These are phyloP conservation scores for bread wheat (Triticum aestivum) DNA, from an alignment of 176 grass and related monocot genomes.

Conservation along the genomic window DNA sequence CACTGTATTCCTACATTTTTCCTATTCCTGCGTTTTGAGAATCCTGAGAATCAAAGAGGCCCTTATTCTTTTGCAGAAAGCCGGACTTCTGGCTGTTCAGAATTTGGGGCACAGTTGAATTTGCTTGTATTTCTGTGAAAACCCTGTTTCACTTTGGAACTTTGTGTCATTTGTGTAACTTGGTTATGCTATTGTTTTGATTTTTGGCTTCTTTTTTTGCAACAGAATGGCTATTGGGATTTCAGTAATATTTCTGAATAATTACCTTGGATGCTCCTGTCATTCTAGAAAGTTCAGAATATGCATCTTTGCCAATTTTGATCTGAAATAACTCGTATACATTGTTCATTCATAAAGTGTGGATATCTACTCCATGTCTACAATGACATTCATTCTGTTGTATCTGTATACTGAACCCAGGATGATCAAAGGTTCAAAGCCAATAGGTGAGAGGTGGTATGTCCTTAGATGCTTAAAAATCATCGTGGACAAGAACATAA, in stretches of 20 bases:
- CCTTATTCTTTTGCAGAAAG: neutral
- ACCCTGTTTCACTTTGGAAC: neutral
- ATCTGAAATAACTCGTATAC: conserved; percentile 10
- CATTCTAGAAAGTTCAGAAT: neutral
- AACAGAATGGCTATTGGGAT: neutral
- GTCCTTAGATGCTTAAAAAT: neutral
- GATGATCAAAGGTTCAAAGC: neutral
- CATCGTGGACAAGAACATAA: neutral
- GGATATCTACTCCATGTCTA: neutral
- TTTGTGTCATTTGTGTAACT: neutral
- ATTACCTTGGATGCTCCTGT: neutral
- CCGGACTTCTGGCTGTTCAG: neutral
- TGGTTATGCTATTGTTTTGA: neutral
- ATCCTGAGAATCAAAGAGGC: no score
- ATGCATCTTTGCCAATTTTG: conserved; percentile 7
- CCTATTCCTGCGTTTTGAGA: no score
- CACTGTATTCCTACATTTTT: no score
- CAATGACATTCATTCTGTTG: neutral
- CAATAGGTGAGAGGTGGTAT: neutral
- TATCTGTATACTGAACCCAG: neutral
- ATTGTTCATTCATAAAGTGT: neutral
- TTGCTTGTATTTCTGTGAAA: neutral
- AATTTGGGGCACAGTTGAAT: neutral
- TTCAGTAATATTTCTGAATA: neutral
- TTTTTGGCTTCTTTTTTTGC: neutral